Base-by-base conservation (phyloP, 495 filamentous ascomycete genomes). In the Penicillium malachiteum region DNA sequence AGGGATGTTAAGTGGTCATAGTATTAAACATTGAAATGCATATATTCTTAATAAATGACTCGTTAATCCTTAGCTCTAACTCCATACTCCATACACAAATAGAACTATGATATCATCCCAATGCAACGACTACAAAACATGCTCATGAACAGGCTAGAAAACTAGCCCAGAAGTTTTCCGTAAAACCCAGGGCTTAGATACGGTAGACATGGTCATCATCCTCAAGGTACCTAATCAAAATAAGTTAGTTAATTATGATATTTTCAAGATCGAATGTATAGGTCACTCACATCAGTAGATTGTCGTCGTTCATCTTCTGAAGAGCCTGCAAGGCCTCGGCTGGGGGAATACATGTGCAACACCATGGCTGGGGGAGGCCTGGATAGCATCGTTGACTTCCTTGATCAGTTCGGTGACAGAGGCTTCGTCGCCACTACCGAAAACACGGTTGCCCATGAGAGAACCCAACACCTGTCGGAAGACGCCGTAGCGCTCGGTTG, bases 241-340 rank as follows among this genome's bases (percentile, higher is more conserved):
- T 39, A 60, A 54, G 57, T 52, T 38, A 52, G 49, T 50, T 41
- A 55, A 34, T 50, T 9, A 39, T 26, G 8, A 1, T 33, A 35
- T 16, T 21, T 31, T n/a, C 34, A 37, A 44, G 9, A 13, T 30
- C 4, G 21, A 26, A 48, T 13, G 21, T 7, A 37, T 43, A 42
- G 31, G 37, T 21, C 21, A 87, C 89, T 85, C 73, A 96, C 95
- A 97, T 97, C 71, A 98, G 85, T 75, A 90, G 83, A 66, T 97
- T 97, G 69, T 78, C 75, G 42, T 87, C 85, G 54, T 88, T 86
- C 90, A 98, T 87, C 64, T 74, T 82, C 69, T 80, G 79, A 62
- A 98, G 69, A 48, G 90, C 93, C 69, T 82, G 76, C 49, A 88
- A 71, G 3, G 89, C 92, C 74, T 98, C 95, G 1, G 74, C 71